phyloP scores from a whole-genome alignment of 352 stramenopile genomes.

The Phytophthora chlamydospora region DNA sequence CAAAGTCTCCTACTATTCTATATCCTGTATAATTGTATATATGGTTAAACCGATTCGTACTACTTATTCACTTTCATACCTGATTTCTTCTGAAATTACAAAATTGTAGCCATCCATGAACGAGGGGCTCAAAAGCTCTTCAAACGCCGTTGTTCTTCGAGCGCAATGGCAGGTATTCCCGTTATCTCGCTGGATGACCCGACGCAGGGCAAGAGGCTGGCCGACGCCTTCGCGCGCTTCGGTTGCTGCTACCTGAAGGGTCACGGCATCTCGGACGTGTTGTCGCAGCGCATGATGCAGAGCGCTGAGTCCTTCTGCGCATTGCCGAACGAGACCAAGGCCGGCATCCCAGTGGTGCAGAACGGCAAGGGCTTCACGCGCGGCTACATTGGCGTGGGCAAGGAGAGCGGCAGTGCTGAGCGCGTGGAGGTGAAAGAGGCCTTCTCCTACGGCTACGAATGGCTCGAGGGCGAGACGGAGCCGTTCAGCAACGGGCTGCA shows the following conservation, averaged over 20 bases:
- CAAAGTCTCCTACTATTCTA: too few species aligned
- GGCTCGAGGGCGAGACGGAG: conserved; percentile 30
- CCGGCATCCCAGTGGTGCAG: conserved; percentile 62
- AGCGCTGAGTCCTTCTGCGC: conserved; percentile 66
- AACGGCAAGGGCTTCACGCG: conserved; percentile 78
- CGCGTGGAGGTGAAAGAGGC: conserved; percentile 84
- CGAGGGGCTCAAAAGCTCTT: too few species aligned
- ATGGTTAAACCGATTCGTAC: too few species aligned
- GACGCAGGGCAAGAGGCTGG: conserved; percentile 47
- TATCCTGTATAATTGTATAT: too few species aligned
- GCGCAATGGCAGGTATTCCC: conserved; percentile 40
- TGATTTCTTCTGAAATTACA: neutral
- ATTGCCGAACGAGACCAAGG: conserved; percentile 54
- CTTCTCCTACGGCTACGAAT: conserved; percentile 87
- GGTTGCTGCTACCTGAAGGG: conserved; percentile 79
- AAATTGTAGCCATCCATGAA: neutral
- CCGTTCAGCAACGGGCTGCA: conserved; percentile 67
- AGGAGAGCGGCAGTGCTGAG: conserved; percentile 79
- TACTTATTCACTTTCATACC: too few species aligned
- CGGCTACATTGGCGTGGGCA: conserved; percentile 80
- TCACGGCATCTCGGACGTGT: conserved; percentile 56
- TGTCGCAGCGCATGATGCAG: conserved; percentile 60
- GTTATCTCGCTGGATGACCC: conserved; percentile 64
- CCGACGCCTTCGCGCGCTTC: conserved; percentile 66
- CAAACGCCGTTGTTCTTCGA: conserved; percentile 2